phyloP scores from a whole-genome alignment of 352 stramenopile genomes.

The Pelagophyceae sp. region DNA sequence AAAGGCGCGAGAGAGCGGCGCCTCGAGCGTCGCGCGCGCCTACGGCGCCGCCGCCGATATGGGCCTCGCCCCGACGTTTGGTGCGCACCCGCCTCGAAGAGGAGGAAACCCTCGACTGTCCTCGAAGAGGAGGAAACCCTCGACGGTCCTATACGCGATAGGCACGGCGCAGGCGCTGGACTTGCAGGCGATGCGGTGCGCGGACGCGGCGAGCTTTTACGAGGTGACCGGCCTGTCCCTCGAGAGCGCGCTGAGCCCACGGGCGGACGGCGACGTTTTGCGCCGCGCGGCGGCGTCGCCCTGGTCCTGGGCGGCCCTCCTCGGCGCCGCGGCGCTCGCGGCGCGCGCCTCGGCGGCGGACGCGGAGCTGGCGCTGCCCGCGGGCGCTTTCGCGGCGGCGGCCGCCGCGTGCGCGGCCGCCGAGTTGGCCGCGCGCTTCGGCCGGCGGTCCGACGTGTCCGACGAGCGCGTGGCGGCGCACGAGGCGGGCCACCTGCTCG shows the following conservation, averaged over 20 bases:
- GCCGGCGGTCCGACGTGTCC: neutral
- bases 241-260: no score
- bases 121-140: neutral
- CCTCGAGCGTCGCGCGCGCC: neutral
- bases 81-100: neutral
- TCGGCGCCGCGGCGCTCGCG: neutral
- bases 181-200: neutral
- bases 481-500: conserved; percentile 7
- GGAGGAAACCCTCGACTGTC: neutral
- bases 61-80: neutral
- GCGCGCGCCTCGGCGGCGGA: neutral
- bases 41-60: neutral
- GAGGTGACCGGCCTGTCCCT: no score
- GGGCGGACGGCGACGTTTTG: no score
- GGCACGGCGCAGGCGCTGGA: neutral
- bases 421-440: neutral
- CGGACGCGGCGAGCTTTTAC: neutral
- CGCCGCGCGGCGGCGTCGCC: neutral
- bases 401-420: no score
- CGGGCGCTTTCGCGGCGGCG: no score
- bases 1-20: neutral
- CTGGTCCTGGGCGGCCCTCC: neutral
- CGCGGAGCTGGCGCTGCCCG: neutral
- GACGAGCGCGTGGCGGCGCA: neutral
- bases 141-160: neutral